Evolutionary conservation across 2,329 filamentous ascomycete species (phyloP), one percentile per base, ranked within the genome.

Genomic region (Paecilomyces niveus): DNA sequence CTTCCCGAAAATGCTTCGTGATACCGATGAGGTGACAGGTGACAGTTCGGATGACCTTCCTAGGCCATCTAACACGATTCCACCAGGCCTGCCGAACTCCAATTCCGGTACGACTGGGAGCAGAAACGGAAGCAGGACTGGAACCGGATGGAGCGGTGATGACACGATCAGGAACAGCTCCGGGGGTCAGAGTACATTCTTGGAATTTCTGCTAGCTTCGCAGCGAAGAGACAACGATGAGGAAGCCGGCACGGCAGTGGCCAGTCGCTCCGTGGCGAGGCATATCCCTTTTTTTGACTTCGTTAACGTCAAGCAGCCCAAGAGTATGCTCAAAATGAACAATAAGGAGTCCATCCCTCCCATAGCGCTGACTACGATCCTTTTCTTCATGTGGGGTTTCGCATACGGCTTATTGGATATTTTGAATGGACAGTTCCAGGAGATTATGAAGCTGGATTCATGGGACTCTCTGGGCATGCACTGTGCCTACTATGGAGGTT

Each of bases 331-430:
- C 1, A 77, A 84, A 15, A 72, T 85, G 68, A 83, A 75, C 32
- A 83, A 80, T 60, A 74, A 76, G 56, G 82, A 87, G 63, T 85
- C 83, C 0, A 67, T 85, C 9, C 81, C 82, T 39, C 83, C 84
- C 0, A 78, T 84, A 22, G 74, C 80, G 1, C 63, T 90, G 62
- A 90, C 95, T 22, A 90, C 89, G 1, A 82, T 92, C 6, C 78
- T 96, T 0, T 96, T 96, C 74, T 86, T 96, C 63, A 78, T 96
- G 2, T 96, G 91, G 92, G 92, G 92, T 0, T 88, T 96, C 59
- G 92, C 91, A 0, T 96, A 96, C 65, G 92, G 92, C 0, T 81
- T 96, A 1, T 79, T 96, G 5, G 91, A 94, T 67, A 88, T 87
- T 0, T 81, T 97, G 29, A 96, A 96, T 70, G 67, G 70, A 0